Conservation (phyloP, 345 rosid species). For the Aquilaria malaccensis region DNA sequence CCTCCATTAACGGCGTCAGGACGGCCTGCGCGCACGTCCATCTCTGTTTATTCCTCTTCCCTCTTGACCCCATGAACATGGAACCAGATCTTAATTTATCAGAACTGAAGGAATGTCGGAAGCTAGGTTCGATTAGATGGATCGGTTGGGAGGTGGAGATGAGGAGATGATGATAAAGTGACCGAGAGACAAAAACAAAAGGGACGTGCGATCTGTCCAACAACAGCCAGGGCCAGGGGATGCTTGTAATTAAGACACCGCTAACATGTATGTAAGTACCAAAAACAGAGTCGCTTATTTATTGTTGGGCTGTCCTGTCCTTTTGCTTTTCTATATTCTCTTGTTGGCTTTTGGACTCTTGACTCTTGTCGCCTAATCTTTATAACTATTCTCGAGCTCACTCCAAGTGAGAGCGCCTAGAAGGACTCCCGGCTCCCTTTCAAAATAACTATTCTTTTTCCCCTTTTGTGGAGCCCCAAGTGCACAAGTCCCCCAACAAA, state of each 20-base stretch:
- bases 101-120: neutral
- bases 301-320: conserved; percentile 24
- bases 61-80: conserved; percentile 30
- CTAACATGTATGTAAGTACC: neutral
- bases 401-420: conserved; percentile 11
- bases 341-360: conserved; percentile 16
- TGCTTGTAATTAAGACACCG: conserved; percentile 6
- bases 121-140: neutral
- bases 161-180: conserved; percentile 3
- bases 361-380: conserved; percentile 15
- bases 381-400: conserved; percentile 7
- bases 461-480: too few species aligned
- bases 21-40: conserved; percentile 50
- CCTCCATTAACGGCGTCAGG: conserved; percentile 86
- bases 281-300: conserved; percentile 16
- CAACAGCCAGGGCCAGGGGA: conserved; percentile 17
- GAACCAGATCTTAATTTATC: neutral
- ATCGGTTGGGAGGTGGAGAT: neutral
- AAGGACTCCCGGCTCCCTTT: conserved; percentile 6
- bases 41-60: conserved; percentile 49
- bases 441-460: neutral
- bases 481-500: neutral
- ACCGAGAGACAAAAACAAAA: conserved; percentile 31
- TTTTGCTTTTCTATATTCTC: conserved; percentile 20
- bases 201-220: conserved; percentile 62